Percentiles rank a stretch among this genome's conserved stretches.
Conservation (phyloP, 192 early-diverging fungal species). For the Spinellus fusiger region DNA sequence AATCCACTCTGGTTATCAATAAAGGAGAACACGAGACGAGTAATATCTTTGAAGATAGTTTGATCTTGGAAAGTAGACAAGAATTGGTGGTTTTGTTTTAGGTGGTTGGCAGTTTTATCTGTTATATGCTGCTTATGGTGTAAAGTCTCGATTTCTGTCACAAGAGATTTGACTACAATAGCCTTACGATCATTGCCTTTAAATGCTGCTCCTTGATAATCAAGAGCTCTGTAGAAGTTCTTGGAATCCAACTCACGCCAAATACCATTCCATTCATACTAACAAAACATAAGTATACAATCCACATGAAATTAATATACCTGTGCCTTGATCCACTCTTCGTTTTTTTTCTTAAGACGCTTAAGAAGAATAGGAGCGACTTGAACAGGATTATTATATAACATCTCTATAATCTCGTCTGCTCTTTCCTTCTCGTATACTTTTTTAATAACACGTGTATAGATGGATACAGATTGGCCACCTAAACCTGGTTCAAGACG, state of each 20-base stretch:
- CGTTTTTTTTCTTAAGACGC: constrained; percentile 96
- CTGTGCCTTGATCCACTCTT: constrained; percentile 92
- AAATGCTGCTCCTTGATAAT: constrained; percentile 91
- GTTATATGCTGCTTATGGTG: constrained; percentile 59
- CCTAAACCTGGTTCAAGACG: constrained; percentile 73
- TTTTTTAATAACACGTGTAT: constrained; percentile 90
- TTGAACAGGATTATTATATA: constrained; percentile 87
- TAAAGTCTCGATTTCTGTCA: constrained; percentile 81
- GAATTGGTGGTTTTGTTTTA: constrained; percentile 63
- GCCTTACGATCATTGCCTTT: constrained; percentile 82
- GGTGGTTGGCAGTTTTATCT: constrained; percentile 5
- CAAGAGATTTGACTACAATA: constrained; percentile 68
- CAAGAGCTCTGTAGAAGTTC: constrained; percentile 92
- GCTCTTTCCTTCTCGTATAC: constrained; percentile 88
- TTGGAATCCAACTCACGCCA: constrained; percentile 94
- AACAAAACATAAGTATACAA: constrained; percentile 20
- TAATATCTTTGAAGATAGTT: constrained; percentile 73
- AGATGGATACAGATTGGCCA: constrained; percentile 81
- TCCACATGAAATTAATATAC: constrained; percentile 37
- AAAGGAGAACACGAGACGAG: constrained; percentile 65
- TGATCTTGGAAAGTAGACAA: constrained; percentile 72
- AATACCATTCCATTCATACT: constrained; percentile 93
- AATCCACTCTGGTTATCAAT: constrained; percentile 57
- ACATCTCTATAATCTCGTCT: constrained; percentile 82
- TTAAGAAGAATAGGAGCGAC: constrained; percentile 92